Percentiles rank a stretch among this genome's conserved stretches.
These are phyloP conservation scores for Alternaria sp. DNA, from an alignment of 2,329 filamentous ascomycete species.

Conservation along the genomic window DNA sequence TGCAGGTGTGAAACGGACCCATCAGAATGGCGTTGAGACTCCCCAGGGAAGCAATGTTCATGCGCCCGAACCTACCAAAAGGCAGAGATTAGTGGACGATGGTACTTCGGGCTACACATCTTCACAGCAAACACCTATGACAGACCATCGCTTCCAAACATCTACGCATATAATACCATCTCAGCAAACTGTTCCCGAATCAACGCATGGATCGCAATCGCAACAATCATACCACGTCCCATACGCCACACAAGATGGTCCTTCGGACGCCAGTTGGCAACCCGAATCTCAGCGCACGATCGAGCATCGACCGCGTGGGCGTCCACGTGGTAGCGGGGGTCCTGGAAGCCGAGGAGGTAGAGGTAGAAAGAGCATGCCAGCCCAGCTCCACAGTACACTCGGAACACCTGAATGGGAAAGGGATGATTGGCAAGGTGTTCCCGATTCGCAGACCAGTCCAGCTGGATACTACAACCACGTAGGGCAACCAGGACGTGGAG, in stretches of 20 bases:
- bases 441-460: constrained; percentile 47
- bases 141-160: constrained; percentile 27
- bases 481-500: constrained; percentile 35
- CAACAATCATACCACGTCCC: constrained; percentile 33
- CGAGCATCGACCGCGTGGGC: constrained; percentile 44
- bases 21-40: constrained; percentile 47
- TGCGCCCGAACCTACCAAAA: constrained; percentile 54
- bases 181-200: constrained; percentile 42
- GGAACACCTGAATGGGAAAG: constrained; percentile 55
- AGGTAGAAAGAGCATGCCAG: constrained; percentile 50
- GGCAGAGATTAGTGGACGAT: constrained; percentile 53
- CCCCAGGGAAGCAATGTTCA: constrained; percentile 34
- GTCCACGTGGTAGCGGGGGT: constrained; percentile 51
- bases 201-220: constrained; percentile 34
- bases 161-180: constrained; percentile 32
- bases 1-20: constrained; percentile 50
- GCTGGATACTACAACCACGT: constrained; percentile 48
- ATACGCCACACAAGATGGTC: constrained; percentile 40
- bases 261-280: constrained; percentile 45
- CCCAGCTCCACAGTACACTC: constrained; percentile 30
- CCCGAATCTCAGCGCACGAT: constrained; percentile 40
- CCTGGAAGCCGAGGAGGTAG: constrained; percentile 50
- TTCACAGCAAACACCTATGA: constrained; percentile 15
- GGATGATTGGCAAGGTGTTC: constrained; percentile 45
- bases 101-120: constrained; percentile 42